phyloP scores from a whole-genome alignment of 306 rosid species.

The Oxytropis ochrocephala region DNA sequence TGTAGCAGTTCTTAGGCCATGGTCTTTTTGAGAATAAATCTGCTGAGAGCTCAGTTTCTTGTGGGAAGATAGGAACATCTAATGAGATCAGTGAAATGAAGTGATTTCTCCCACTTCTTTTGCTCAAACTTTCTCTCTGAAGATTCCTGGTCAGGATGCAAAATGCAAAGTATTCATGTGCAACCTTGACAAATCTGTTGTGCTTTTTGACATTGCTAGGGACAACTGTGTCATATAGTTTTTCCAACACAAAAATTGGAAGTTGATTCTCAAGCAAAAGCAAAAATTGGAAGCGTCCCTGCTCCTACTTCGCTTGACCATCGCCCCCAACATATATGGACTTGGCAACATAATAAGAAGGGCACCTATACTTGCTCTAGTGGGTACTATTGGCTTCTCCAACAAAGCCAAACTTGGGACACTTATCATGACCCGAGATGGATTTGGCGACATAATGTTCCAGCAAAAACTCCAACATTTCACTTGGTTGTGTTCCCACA shows the following conservation, averaged over 20 bases:
- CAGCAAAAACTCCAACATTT: no score
- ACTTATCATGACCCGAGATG: no score
- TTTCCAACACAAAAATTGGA: conserved; percentile 29
- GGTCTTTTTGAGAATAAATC: background rate
- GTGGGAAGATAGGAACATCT: conserved; percentile 29
- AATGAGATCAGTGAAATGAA: conserved; percentile 47
- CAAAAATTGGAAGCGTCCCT: no score
- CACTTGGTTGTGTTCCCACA: no score
- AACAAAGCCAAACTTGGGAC: no score
- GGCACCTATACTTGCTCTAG: no score
- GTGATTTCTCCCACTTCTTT: conserved; percentile 1
- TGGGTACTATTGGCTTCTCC: no score
- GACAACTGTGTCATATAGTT: conserved; percentile 13
- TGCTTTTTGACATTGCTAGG: background rate
- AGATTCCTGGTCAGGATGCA: background rate
- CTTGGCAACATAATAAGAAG: no score
- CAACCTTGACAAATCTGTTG: conserved; percentile 2
- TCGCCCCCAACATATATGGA: no score
- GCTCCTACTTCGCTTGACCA: no score
- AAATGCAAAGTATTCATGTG: conserved; percentile 14
- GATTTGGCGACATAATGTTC: no score
- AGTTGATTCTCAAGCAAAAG: conserved; percentile 51
- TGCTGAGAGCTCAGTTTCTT: background rate
- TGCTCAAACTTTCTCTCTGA: background rate
- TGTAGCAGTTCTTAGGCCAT: conserved; percentile 19